These are phyloP conservation scores for Miamiensis avidus DNA, from an alignment of 169 alveolate genomes.

Conservation along the genomic window DNA sequence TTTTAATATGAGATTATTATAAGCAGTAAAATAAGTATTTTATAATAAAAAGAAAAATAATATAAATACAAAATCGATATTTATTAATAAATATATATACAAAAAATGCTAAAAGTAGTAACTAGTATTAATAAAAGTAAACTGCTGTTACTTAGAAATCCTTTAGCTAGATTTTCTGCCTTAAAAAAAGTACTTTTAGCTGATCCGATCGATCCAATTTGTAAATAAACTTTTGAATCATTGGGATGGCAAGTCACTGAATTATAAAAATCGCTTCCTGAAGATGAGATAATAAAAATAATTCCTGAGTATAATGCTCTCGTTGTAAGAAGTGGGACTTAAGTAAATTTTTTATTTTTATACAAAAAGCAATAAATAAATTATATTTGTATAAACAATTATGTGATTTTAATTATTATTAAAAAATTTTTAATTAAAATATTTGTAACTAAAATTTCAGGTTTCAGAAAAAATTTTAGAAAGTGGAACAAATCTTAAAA, in stretches of 20 bases:
- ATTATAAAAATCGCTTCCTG: background rate
- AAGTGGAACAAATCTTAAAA: slow-evolving; percentile 4
- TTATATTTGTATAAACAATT: background rate
- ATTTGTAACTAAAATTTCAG: background rate
- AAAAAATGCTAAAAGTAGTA: no score
- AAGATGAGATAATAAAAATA: background rate
- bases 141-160: no score
- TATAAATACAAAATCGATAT: no score
- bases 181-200: background rate
- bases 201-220: background rate
- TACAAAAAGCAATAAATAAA: background rate
- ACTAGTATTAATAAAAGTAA: no score
- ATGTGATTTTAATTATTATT: no score
- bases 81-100: no score
- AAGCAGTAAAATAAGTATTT: no score
- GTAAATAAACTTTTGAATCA: background rate
- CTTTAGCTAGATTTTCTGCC: no score
- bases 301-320: background rate
- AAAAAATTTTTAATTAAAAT: no score
- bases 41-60: no score
- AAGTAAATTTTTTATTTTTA: background rate
- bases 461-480: background rate
- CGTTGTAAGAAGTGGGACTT: background rate
- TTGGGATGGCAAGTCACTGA: background rate
- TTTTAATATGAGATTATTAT: no score